phyloP scores from a whole-genome alignment of 2,329 filamentous ascomycete species.

The Fusarium goolgardi region DNA sequence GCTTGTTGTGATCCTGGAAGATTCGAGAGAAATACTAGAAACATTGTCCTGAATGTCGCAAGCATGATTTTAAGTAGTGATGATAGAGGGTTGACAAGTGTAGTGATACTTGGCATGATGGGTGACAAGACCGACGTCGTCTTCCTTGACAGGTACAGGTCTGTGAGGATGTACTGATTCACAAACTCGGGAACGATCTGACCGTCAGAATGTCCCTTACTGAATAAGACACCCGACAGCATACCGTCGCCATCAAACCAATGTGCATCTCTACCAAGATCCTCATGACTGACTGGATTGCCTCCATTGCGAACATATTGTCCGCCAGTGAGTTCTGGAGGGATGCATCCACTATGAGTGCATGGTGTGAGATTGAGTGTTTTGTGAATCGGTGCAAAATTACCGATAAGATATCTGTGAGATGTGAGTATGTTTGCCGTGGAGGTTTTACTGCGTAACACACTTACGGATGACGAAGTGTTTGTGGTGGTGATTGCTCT shows the following conservation, averaged over 20 bases:
- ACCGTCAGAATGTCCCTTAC: conserved; percentile 44
- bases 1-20: conserved; percentile 54
- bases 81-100: conserved; percentile 67
- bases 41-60: conserved; percentile 21
- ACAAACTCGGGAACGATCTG: conserved; percentile 71
- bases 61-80: conserved; percentile 5
- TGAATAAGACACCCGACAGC: conserved; percentile 74
- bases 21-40: conserved; percentile 56
- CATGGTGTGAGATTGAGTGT: conserved; percentile 68
- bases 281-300: conserved; percentile 72
- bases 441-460: not conserved
- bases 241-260: conserved; percentile 84
- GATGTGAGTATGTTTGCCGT: conserved; percentile 31
- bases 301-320: conserved; percentile 79
- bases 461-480: conserved; percentile 29
- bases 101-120: conserved; percentile 75
- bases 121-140: conserved; percentile 62
- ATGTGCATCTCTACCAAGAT: conserved; percentile 71
- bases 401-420: conserved; percentile 70
- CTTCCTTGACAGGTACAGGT: conserved; percentile 67
- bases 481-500: not conserved
- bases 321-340: conserved; percentile 72
- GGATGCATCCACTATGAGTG: conserved; percentile 67
- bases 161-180: conserved; percentile 76
- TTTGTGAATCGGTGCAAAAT: conserved; percentile 74